Percentiles rank a stretch among this genome's conserved stretches.
phyloP scores from a whole-genome alignment of 192 early-diverging fungal genomes.

The Backusella australiensis region DNA sequence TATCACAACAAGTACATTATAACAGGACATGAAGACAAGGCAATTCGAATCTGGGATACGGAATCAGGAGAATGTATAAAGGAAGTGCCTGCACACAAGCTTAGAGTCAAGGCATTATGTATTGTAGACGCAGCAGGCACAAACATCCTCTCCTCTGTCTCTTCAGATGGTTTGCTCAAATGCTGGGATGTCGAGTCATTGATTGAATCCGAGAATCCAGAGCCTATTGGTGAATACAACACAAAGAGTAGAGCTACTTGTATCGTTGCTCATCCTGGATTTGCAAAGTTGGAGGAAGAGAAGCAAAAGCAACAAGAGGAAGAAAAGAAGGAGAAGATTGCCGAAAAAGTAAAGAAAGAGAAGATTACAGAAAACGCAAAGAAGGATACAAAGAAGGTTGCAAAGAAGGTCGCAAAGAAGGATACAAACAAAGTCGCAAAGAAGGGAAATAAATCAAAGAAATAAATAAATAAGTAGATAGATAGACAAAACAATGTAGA shows the following conservation, averaged over 20 bases:
- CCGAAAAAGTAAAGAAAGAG: neutral
- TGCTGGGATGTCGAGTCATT: slow-evolving; percentile 61
- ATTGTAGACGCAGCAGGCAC: slow-evolving; percentile 13
- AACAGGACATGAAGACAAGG: slow-evolving; percentile 61
- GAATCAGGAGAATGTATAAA: slow-evolving; percentile 43
- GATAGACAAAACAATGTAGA: no score
- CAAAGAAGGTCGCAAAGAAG: neutral
- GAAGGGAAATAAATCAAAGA: slow-evolving; percentile 1
- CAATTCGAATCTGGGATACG: slow-evolving; percentile 50
- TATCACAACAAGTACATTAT: slow-evolving; percentile 50
- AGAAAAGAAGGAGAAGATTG: neutral
- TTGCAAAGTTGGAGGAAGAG: slow-evolving; percentile 10
- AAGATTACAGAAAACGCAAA: neutral
- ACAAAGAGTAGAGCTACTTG: slow-evolving; percentile 62
- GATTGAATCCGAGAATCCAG: slow-evolving; percentile 12
- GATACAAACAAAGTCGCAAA: neutral
- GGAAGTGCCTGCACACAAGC: slow-evolving; percentile 43
- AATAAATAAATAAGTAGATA: neutral
- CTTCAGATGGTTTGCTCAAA: slow-evolving; percentile 73
- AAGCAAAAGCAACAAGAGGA: neutral
- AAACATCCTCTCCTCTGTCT: slow-evolving; percentile 52
- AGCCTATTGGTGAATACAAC: slow-evolving; percentile 52
- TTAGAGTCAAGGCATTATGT: slow-evolving; percentile 43
- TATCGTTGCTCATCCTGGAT: slow-evolving; percentile 23
- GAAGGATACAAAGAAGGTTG: neutral